phyloP scores from a whole-genome alignment of 2,329 filamentous ascomycete genomes.

The Chaetomiaceae sp. region DNA sequence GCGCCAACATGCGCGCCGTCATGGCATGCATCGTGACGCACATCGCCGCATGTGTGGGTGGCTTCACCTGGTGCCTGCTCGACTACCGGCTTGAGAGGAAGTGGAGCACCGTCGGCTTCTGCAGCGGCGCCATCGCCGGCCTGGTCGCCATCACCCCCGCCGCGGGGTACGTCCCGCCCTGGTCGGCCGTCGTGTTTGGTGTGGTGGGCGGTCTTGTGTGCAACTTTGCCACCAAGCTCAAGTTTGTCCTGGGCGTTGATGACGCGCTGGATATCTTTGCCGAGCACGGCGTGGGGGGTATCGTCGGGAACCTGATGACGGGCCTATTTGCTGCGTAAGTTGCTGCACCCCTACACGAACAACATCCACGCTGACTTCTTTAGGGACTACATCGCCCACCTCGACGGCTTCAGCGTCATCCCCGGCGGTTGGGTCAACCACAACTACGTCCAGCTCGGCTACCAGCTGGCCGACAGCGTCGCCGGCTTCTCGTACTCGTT shows the following conservation, averaged over 20 bases:
- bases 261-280: conserved; percentile 89
- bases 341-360: not conserved
- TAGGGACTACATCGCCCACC: conserved; percentile 65
- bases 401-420: conserved; percentile 61
- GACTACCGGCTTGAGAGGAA: conserved; percentile 90
- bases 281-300: conserved; percentile 80
- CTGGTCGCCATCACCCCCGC: conserved; percentile 84
- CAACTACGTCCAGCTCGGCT: conserved; percentile 66
- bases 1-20: conserved; percentile 78
- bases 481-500: conserved; percentile 65
- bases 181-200: conserved; percentile 56
- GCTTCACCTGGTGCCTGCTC: conserved; percentile 77
- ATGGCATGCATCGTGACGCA: conserved; percentile 90
- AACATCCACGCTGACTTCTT: conserved; percentile 4
- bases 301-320: conserved; percentile 74
- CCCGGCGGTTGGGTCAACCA: conserved; percentile 67
- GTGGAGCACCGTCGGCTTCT: conserved; percentile 92
- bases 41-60: conserved; percentile 75
- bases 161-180: conserved; percentile 72
- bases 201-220: conserved; percentile 60
- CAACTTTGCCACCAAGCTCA: conserved; percentile 86
- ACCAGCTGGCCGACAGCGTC: conserved; percentile 65
- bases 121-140: conserved; percentile 81
- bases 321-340: conserved; percentile 69
- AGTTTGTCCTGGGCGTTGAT: conserved; percentile 69